Base-by-base conservation (phyloP, 352 stramenopile species). In the Pythium dissimile region DNA sequence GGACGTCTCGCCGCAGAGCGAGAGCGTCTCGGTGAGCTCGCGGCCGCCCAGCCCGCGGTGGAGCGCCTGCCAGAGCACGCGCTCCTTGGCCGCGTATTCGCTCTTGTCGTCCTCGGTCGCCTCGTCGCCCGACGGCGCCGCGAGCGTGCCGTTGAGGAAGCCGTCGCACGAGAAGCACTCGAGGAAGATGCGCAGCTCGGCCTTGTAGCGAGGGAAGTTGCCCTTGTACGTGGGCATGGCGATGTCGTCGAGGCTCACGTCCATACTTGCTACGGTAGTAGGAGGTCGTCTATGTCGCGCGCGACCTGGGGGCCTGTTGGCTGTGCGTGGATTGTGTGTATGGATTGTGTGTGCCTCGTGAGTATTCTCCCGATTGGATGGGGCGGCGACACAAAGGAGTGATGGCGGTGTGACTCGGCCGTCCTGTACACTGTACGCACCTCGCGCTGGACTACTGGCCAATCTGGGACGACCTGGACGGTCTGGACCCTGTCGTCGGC, bases 161-260 rank as follows among this genome's bases (percentile, higher is more conserved):
- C 54, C 54, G 9, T 46, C 16, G 34, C 44, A 53, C 23, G 54
- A 62, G 28, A 62, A 62, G 16, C 24, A 32, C 31, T 62, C 44
- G 24, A 62, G 44, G 13, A 62, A 62, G 35, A 43, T 53, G 45
- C 54, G 54, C 24, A 62, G 54, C 45, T 62, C 54, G 32, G 54
- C 54, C 37, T 62, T 62, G 54, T 54, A 62, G 54, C 54, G 54
- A 8, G 54, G 43, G 27, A 55, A 62, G 37, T 62, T 62, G 44
- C 54, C 54, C 37, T 62, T 62, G 54, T 32, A 62, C 15, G 43
- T 50, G 5, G 54, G 54, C 43, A 62, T 39, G 20, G 32, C 54
- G 18, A 62, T 47, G 54, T 62, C 54, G 12, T 46, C 47, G 15
- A 62, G 44, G 31, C 52, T 34, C 23, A 50, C 27, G 24, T 11